Percentiles rank a stretch among this genome's conserved stretches.
phyloP scores from a whole-genome alignment of 805 yeast species.

The Ogataea pignaliae region DNA sequence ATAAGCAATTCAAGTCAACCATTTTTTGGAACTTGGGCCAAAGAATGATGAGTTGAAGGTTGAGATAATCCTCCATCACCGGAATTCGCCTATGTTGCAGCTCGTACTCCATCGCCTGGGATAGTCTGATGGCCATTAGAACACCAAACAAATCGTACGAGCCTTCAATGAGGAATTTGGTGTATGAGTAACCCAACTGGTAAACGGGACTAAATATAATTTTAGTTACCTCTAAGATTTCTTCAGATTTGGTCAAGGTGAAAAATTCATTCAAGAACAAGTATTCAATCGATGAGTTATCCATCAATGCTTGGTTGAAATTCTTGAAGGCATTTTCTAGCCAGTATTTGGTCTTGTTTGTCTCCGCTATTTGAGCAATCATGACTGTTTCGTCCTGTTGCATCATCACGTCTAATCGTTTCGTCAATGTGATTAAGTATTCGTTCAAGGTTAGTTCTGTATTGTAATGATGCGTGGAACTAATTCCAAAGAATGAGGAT shows the following conservation, averaged over 20 bases:
- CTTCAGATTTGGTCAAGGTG: constrained; percentile 40
- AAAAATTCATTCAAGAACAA: constrained; percentile 71
- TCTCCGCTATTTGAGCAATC: constrained; percentile 82
- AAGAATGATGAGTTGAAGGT: constrained; percentile 56
- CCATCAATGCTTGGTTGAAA: constrained; percentile 67
- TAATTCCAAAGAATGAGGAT: constrained; percentile 12
- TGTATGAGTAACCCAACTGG: constrained; percentile 43
- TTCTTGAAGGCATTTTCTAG: constrained; percentile 71
- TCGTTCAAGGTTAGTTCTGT: constrained; percentile 38
- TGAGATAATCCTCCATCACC: constrained; percentile 63
- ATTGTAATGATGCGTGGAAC: constrained; percentile 1
- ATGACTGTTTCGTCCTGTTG: constrained; percentile 59
- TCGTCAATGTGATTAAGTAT: constrained; percentile 51
- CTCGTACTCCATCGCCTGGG: constrained; percentile 60
- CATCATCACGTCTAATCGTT: constrained; percentile 52
- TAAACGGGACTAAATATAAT: constrained; percentile 52
- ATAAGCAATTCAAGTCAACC: constrained; percentile 73
- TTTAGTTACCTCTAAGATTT: constrained; percentile 41
- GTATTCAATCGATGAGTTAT: constrained; percentile 75
- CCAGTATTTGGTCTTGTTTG: constrained; percentile 55
- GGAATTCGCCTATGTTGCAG: constrained; percentile 70
- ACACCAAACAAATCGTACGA: constrained; percentile 76
- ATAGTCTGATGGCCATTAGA: constrained; percentile 65
- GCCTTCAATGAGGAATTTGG: constrained; percentile 34
- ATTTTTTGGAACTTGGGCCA: constrained; percentile 87